Percentiles rank a stretch among this genome's conserved stretches.
Evolutionary conservation across 257 asterid species (phyloP).

Genomic region (Nyctanthes arbortristis): DNA sequence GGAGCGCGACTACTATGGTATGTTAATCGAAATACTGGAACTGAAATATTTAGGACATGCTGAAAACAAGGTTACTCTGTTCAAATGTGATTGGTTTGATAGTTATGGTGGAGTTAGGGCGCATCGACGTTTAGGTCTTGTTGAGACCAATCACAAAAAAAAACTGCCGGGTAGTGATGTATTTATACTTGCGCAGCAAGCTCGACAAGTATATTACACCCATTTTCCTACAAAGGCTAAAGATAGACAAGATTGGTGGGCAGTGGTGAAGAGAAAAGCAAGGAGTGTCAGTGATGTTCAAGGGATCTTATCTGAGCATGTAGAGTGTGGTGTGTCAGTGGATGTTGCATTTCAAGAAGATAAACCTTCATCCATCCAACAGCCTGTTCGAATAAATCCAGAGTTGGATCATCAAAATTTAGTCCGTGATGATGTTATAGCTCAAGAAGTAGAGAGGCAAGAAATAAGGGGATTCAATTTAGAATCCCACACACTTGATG

Average conservation of each 20-base stretch:
- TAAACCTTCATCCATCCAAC: constrained; percentile 9
- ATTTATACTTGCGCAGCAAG: constrained; percentile 3
- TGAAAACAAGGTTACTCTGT: too few relatives aligned
- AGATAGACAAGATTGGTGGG: not conserved
- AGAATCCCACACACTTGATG: not conserved
- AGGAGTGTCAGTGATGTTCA: not conserved
- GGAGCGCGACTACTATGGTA: too few relatives aligned
- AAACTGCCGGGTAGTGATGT: not conserved
- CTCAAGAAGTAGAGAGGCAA: not conserved
- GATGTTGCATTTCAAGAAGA: constrained; percentile 12
- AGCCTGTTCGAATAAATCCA: not conserved
- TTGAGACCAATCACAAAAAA: not conserved
- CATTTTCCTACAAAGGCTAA: not conserved
- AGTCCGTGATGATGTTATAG: not conserved
- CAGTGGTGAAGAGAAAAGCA: not conserved
- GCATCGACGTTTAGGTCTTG: constrained; percentile 1
- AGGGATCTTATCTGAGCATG: not conserved
- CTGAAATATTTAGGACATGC: too few relatives aligned
- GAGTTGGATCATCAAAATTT: not conserved
- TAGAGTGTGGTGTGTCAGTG: not conserved
- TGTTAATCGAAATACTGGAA: too few relatives aligned
- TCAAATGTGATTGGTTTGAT: too few relatives aligned
- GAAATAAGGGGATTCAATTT: not conserved
- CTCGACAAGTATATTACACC: constrained; percentile 1
- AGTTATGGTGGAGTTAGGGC: too few relatives aligned